These are phyloP conservation scores for Phytophthora cryptogea DNA, from an alignment of 352 stramenopile species.

Conservation along the genomic window DNA sequence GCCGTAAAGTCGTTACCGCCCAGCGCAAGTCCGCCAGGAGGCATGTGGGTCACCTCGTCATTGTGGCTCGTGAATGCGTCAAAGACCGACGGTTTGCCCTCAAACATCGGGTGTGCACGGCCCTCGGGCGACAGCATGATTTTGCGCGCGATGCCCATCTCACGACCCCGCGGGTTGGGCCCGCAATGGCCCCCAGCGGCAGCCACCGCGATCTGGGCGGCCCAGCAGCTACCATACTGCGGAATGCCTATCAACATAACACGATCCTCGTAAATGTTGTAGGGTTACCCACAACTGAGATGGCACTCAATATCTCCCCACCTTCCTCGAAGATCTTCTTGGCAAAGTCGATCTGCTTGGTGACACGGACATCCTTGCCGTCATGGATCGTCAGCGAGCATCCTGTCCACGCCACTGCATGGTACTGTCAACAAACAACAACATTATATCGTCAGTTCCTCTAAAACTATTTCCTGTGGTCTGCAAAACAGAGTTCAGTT, in stretches of 20 bases:
- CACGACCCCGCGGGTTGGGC: slow-evolving; percentile 65
- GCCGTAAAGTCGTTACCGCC: slow-evolving; percentile 70
- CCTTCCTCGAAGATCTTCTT: slow-evolving; percentile 69
- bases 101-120: slow-evolving; percentile 80
- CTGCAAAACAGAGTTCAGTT: background rate
- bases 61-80: slow-evolving; percentile 85
- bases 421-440: slow-evolving; percentile 42
- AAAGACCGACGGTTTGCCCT: slow-evolving; percentile 81
- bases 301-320: slow-evolving; percentile 4
- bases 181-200: slow-evolving; percentile 66
- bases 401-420: slow-evolving; percentile 78
- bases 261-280: background rate
- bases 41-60: slow-evolving; percentile 82
- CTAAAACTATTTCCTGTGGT: background rate
- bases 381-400: slow-evolving; percentile 80
- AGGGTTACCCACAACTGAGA: background rate
- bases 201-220: slow-evolving; percentile 75
- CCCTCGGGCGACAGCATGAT: slow-evolving; percentile 76
- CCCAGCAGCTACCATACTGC: slow-evolving; percentile 85
- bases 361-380: slow-evolving; percentile 54
- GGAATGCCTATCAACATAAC: slow-evolving; percentile 43
- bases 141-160: slow-evolving; percentile 82
- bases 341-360: slow-evolving; percentile 76
- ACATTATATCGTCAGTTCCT: background rate
- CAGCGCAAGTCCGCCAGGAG: slow-evolving; percentile 57